Evolutionary conservation across 139 green algal genomes (phyloP), one percentile per base, ranked within the genome.

Genomic region (Limnomonas spitsbergensis): DNA sequence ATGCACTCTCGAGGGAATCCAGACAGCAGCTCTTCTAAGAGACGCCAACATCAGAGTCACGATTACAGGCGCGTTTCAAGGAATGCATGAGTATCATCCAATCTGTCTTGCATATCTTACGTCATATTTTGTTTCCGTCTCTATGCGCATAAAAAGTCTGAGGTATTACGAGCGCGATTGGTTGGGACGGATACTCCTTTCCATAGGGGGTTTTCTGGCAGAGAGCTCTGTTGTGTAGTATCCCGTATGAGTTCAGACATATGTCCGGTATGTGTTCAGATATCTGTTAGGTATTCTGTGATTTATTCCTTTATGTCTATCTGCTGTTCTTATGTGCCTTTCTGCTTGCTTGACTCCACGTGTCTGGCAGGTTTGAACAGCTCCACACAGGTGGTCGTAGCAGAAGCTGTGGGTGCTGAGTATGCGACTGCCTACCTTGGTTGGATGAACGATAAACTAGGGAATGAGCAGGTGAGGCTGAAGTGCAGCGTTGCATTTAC

Each of bases 361-460:
- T n/a, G n/a, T n/a, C 14, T 36, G 27, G 56, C 81, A 88, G 88
- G 83, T 31, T 66, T 93, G 1, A 93, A 94, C 53, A 72, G 75
- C 0, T 14, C 73, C 1, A 81, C 88, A 35, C 90, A 94, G 68
- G 83, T 86, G 32, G 78, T 94, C 34, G 40, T 89, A 14, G 87
- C 93, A 2, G 78, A 90, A 39, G 79, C 83, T 0, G 76, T 93
- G 6, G 93, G 91, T 0, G 92, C 93, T 0, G 81, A 88, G 27
- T 97, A 97, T 78, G 90, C 86, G 0, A 91, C 92, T 6, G 89
- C 93, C 1, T 70, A 70, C 56, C 29, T 70, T 70, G 56, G 56
- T 4, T 40, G 76, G 31, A 97, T 97, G 90, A 87, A 86, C 3
- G 88, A 93, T 70, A 82, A 84, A 35, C 81, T 77, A 70, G 83